phyloP scores from a whole-genome alignment of 495 filamentous ascomycete genomes.

The Aspergillus incahuasiensis region DNA sequence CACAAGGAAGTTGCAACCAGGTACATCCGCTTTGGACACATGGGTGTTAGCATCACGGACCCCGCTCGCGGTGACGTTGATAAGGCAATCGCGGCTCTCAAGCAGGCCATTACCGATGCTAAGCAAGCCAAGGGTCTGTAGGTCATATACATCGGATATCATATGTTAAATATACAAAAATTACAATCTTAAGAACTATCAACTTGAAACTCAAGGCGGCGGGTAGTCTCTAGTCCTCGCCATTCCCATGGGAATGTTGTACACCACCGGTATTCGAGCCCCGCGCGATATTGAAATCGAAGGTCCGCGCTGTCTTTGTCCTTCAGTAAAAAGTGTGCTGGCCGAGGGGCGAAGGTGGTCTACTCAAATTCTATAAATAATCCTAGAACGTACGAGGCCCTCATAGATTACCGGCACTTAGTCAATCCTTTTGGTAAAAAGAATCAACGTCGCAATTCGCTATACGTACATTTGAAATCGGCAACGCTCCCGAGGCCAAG shows the following conservation, averaged over 20 bases:
- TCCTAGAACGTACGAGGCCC: no score
- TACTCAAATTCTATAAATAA: no score
- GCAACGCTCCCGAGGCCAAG: no score
- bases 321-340: neutral
- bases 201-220: neutral
- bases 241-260: no score
- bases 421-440: no score
- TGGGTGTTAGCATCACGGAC: slow-evolving; percentile 82
- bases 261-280: no score
- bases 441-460: no score
- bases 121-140: slow-evolving; percentile 47
- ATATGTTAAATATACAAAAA: slow-evolving; percentile 6
- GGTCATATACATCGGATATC: slow-evolving; percentile 1
- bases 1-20: slow-evolving; percentile 77
- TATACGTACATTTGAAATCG: no score
- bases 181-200: neutral
- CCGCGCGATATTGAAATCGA: no score
- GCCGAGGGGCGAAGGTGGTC: no score
- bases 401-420: no score
- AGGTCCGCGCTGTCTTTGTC: neutral
- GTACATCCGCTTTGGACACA: slow-evolving; percentile 82
- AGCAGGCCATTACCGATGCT: slow-evolving; percentile 68
- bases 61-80: slow-evolving; percentile 64
- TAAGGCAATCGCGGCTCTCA: slow-evolving; percentile 71
- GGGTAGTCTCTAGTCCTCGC: neutral